Evolutionary conservation across 805 yeast genomes (phyloP), one percentile per base, ranked within the genome.

Genomic region (Cyberlindnera japonica): DNA sequence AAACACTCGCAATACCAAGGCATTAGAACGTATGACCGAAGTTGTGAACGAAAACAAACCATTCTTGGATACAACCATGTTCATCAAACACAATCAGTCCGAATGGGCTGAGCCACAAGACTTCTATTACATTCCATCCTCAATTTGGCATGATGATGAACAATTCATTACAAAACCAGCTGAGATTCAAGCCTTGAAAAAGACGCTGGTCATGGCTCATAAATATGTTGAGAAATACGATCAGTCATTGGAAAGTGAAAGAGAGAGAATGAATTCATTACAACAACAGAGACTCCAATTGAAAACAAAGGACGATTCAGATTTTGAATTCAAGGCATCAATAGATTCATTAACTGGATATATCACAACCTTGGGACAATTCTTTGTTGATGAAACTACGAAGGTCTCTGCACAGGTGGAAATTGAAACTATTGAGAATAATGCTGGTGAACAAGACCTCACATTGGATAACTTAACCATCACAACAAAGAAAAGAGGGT

Each of bases 141-240:
- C 89, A 22, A 82, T 93, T 30, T 93, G 99, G 99, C 98, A 91
- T 63, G 99, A 93, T 56, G 97, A 93, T 62, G 96, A 88, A 49
- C 67, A 75, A 25, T 72, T 85, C 54, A 71, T 82, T 47, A 72
- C 79, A 2, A 68, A 73, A 6, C 63, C 82, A 38, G 68, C 74
- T 6, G 76, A 73, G 28, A 63, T 84, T 8, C 43, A 41, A 15
- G 74, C 72, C 21, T 33, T 53, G 55, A 79, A 75, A 56, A 65
- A 68, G 41, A 64, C 65, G 38, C 63, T 85, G 44, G 74, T 75
- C 5, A 48, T 59, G 28, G 64, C 73, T 1, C 62, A 63, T 39
- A 53, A 61, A 29, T 55, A 47, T 4, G 62, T 53, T 16, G 43
- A 48, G 14, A 53, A 57, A 27, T 47, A 52, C 38, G 60, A 63